Conservation (phyloP, 768 basidiomycete species). For the Agaricus subrufescens region DNA sequence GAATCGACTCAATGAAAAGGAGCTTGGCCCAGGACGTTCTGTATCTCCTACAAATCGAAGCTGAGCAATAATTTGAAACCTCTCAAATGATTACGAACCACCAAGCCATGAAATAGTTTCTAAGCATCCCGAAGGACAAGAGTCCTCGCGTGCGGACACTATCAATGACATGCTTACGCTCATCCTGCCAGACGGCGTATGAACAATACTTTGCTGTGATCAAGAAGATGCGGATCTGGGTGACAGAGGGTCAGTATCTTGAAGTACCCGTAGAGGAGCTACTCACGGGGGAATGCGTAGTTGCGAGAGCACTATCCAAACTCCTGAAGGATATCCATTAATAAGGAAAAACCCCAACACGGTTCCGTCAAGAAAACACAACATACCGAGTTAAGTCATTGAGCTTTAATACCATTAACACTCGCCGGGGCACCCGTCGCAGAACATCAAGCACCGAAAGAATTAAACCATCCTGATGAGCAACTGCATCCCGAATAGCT, state of each 20-base stretch:
- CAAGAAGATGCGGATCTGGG: conserved; percentile 79
- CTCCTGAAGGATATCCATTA: conserved; percentile 38
- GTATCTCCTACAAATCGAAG: conserved; percentile 44
- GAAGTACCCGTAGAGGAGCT: conserved; percentile 11
- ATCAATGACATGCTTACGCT: conserved; percentile 41
- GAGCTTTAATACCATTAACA: conserved; percentile 79
- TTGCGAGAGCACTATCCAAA: conserved; percentile 80
- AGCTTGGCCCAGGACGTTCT: conserved; percentile 47
- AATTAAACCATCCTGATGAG: conserved; percentile 78
- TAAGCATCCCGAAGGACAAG: conserved; percentile 39
- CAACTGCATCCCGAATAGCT: conserved; percentile 76
- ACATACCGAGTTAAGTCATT: conserved; percentile 79
- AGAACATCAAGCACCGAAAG: conserved; percentile 85
- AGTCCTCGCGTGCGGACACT: conserved; percentile 48
- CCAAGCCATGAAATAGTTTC: conserved; percentile 56
- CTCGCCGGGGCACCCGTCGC: conserved; percentile 77
- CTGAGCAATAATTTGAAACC: background rate
- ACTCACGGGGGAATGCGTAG: conserved; percentile 74
- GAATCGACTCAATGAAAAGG: conserved; percentile 48
- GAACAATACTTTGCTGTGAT: conserved; percentile 89
- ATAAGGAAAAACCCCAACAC: too few species aligned
- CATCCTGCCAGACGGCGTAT: conserved; percentile 73
- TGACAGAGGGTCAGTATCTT: conserved; percentile 12
- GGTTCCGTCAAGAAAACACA: background rate
- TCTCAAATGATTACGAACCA: conserved; percentile 45